A percentile compares a stretch with the other conserved stretches of the same genome.
phyloP scores from a whole-genome alignment of 2,329 filamentous ascomycete species.

The Aspergillus ochraceus region DNA sequence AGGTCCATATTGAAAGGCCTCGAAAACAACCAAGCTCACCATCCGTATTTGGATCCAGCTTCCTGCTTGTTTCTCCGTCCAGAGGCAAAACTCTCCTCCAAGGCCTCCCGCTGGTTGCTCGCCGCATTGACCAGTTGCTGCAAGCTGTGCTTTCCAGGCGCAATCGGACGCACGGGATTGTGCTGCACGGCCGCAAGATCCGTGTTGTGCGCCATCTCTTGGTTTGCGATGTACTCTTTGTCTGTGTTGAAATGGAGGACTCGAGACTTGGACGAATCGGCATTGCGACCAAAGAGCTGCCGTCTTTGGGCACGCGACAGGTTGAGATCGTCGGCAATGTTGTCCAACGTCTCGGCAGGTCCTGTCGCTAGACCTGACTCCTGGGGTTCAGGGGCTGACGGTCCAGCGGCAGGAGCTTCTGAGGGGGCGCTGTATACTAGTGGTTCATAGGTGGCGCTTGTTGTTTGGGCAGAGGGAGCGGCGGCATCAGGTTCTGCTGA shows the following conservation, averaged over 20 bases:
- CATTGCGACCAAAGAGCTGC: conserved; percentile 76
- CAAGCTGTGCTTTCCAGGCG: conserved; percentile 85
- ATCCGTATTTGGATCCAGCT: conserved; percentile 80
- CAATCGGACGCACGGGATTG: conserved; percentile 78
- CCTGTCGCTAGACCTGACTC: conserved; percentile 8
- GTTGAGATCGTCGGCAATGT: conserved; percentile 75
- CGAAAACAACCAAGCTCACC: conserved; percentile 48
- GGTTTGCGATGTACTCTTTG: conserved; percentile 81
- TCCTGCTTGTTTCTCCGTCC: conserved; percentile 78
- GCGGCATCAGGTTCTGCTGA: conserved; percentile 23
- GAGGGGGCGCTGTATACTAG: conserved; percentile 39
- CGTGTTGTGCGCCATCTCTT: conserved; percentile 67
- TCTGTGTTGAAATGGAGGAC: conserved; percentile 89
- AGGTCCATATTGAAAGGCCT: neutral
- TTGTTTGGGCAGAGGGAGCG: conserved; percentile 5
- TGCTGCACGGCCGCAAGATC: conserved; percentile 57
- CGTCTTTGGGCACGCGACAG: conserved; percentile 74
- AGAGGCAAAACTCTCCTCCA: conserved; percentile 88
- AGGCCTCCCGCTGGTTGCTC: conserved; percentile 75
- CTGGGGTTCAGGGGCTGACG: conserved; percentile 13
- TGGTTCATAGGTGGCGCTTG: conserved; percentile 37
- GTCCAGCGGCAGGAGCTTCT: conserved; percentile 21
- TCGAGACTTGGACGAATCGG: conserved; percentile 55
- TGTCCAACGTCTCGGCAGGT: conserved; percentile 59
- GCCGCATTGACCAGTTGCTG: conserved; percentile 84